Conservation (phyloP, 192 early-diverging fungal species). For the Geranomyces michiganensis region DNA sequence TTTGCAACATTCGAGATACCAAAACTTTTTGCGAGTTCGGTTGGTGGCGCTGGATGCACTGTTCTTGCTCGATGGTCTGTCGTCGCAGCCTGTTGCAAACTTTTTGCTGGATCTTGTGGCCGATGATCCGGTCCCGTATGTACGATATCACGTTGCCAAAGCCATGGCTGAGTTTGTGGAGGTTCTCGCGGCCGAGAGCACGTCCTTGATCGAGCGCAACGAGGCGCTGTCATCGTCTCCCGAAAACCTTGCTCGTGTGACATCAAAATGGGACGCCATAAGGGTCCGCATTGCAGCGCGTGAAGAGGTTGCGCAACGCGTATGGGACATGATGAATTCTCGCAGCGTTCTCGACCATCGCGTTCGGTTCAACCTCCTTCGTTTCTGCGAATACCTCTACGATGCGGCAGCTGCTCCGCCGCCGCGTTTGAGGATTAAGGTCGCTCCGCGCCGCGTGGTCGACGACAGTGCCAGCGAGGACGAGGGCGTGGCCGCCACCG, state of each 20-base stretch:
- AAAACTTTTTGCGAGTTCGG: conserved; percentile 74
- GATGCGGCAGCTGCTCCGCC: conserved; percentile 47
- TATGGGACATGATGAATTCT: conserved; percentile 23
- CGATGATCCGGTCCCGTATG: conserved; percentile 63
- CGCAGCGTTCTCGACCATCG: conserved; percentile 53
- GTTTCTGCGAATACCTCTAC: conserved; percentile 68
- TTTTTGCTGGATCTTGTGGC: conserved; percentile 67
- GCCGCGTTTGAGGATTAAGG: conserved; percentile 60
- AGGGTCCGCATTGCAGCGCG: neutral
- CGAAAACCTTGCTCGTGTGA: neutral
- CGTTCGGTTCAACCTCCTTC: conserved; percentile 58
- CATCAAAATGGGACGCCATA: conserved; percentile 5
- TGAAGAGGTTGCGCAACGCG: conserved; percentile 9
- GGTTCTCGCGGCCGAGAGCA: conserved; percentile 17
- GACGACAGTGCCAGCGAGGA: conserved; percentile 36
- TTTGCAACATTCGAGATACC: conserved; percentile 71
- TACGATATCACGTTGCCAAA: conserved; percentile 62
- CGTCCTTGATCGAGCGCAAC: neutral
- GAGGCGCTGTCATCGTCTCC: neutral
- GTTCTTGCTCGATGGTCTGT: conserved; percentile 71
- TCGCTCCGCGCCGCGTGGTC: conserved; percentile 29
- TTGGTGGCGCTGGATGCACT: conserved; percentile 74
- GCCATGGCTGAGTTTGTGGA: conserved; percentile 27
- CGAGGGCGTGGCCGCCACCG: neutral
- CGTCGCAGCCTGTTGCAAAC: conserved; percentile 35